Conservation (phyloP, 805 yeast species). For the Ogataea methanolica region DNA sequence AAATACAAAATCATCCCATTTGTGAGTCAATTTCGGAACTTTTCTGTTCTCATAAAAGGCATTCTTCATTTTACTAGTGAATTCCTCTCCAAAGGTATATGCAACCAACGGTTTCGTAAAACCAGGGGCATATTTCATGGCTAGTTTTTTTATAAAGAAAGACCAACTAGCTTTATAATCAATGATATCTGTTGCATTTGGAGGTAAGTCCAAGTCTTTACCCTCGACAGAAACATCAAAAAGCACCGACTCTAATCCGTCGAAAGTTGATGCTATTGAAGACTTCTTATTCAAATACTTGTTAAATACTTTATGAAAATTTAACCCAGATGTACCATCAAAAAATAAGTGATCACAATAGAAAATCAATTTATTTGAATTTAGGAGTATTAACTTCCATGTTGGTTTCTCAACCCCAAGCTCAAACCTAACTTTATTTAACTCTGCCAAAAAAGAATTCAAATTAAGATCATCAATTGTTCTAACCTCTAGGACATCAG, state of each 20-base stretch:
- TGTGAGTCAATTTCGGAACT: background rate
- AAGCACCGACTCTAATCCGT: background rate
- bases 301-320: slow-evolving; percentile 21
- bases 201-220: background rate
- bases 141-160: background rate
- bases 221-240: slow-evolving; percentile 3
- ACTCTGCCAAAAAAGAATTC: slow-evolving; percentile 2
- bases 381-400: slow-evolving; percentile 19
- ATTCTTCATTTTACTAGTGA: background rate
- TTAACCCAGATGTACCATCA: slow-evolving; percentile 32
- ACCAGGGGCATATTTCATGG: background rate
- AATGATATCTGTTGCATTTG: slow-evolving; percentile 3
- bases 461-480: slow-evolving; percentile 4
- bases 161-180: slow-evolving; percentile 6
- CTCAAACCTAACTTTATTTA: slow-evolving; percentile 2
- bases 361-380: slow-evolving; percentile 14
- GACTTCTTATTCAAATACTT: slow-evolving; percentile 17
- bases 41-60: slow-evolving; percentile 1
- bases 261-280: background rate
- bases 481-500: slow-evolving; percentile 15
- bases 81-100: background rate
- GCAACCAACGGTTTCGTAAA: background rate
- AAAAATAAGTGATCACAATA: slow-evolving; percentile 28
- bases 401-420: slow-evolving; percentile 10
- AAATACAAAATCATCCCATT: slow-evolving; percentile 3